These are phyloP conservation scores for Diaporthe vexans DNA, from an alignment of 2,329 filamentous ascomycete genomes.

Conservation along the genomic window DNA sequence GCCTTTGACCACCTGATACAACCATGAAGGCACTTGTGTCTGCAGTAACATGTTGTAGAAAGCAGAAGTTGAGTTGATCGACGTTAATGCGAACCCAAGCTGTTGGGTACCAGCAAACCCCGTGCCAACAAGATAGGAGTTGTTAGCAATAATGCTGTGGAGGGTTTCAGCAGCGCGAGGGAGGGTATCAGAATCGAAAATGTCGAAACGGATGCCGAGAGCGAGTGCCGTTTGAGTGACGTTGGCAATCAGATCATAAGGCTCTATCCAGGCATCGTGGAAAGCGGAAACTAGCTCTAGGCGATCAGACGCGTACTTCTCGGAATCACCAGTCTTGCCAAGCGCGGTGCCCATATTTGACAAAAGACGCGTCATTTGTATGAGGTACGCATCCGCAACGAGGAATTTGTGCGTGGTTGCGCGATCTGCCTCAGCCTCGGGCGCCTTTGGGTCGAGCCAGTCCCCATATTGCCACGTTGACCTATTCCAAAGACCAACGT, in stretches of 20 bases:
- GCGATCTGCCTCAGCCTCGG: constrained; percentile 23
- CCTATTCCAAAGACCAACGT: constrained; percentile 47
- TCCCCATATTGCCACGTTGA: constrained; percentile 48
- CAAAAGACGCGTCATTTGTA: constrained; percentile 24
- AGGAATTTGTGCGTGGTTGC: constrained; percentile 21
- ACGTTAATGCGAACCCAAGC: constrained; percentile 43
- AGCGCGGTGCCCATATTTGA: constrained; percentile 8
- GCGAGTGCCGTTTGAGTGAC: constrained; percentile 17
- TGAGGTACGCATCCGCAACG: constrained; percentile 22
- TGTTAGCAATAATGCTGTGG: constrained; percentile 10
- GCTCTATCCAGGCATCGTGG: constrained; percentile 9
- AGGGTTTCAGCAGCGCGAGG: constrained; percentile 18
- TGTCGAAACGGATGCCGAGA: constrained; percentile 17
- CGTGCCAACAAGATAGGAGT: constrained; percentile 42
- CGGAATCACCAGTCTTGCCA: neutral
- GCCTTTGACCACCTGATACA: constrained; percentile 26
- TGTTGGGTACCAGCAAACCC: constrained; percentile 45
- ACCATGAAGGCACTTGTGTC: constrained; percentile 26
- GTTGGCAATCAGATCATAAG: constrained; percentile 21
- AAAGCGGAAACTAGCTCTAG: constrained; percentile 4
- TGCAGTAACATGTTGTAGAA: constrained; percentile 32
- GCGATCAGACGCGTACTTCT: neutral
- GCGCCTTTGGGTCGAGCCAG: constrained; percentile 51
- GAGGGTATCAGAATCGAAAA: constrained; percentile 2
- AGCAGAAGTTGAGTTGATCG: neutral